A percentile compares a stretch with the other conserved stretches of the same genome.
These are phyloP conservation scores for Meyerozyma sp. DNA, from an alignment of 1,139 yeast species.

Conservation along the genomic window DNA sequence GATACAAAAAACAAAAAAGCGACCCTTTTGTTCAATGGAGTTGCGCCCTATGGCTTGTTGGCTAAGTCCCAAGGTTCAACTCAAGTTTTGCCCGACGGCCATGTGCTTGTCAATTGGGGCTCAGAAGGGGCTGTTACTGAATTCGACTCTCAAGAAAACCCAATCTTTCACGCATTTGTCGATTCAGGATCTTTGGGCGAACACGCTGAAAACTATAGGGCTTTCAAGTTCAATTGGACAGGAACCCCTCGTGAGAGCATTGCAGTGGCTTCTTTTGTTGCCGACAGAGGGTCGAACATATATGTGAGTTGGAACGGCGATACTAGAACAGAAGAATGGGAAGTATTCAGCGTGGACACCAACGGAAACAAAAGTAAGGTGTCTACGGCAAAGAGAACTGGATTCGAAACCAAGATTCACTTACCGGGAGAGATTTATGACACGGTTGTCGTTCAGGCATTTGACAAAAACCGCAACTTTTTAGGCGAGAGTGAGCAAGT, in stretches of 20 bases:
- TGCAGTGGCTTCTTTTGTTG: constrained; percentile 18
- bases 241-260: constrained; percentile 29
- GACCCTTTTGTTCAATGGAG: constrained; percentile 18
- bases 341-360: constrained; percentile 12
- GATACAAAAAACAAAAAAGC: constrained; percentile 24
- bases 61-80: constrained; percentile 35
- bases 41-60: constrained; percentile 20
- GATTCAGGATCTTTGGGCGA: constrained; percentile 25
- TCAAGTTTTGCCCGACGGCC: constrained; percentile 29
- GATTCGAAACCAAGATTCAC: constrained; percentile 23
- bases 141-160: constrained; percentile 19
- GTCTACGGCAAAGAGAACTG: constrained; percentile 17
- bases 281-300: constrained; percentile 14
- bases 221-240: constrained; percentile 31
- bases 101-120: constrained; percentile 37
- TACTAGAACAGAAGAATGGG: constrained; percentile 28
- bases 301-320: constrained; percentile 39
- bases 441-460: constrained; percentile 18
- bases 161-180: constrained; percentile 29
- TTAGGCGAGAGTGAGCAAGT: constrained; percentile 4
- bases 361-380: constrained; percentile 10
- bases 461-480: constrained; percentile 12
- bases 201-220: constrained; percentile 28
- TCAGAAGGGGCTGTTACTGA: constrained; percentile 35
- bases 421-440: constrained; percentile 5